Evolutionary conservation across 1,284 basidiomycete genomes (phyloP).

Genomic region (Ganoderma resinaceum): DNA sequence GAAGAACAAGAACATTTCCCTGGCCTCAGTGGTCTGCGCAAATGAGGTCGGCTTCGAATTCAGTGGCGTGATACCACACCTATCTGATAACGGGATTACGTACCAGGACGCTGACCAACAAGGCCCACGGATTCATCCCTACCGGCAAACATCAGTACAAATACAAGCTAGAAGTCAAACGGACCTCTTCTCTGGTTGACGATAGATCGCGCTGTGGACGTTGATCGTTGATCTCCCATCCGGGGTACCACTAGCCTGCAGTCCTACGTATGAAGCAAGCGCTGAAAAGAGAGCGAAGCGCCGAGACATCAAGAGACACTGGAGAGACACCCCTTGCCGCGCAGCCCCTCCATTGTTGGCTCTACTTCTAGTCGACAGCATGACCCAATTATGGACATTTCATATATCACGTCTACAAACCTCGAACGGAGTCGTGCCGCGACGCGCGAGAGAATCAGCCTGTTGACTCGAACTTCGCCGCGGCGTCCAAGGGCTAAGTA

Average conservation of each 20-base stretch:
- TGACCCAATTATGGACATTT: not conserved
- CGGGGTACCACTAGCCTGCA: not conserved
- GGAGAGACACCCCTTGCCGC: no score
- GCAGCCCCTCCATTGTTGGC: not conserved
- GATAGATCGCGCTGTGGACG: not conserved
- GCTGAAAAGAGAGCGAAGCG: no score
- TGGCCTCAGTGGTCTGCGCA: not conserved
- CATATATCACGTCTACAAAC: not conserved
- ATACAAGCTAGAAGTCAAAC: not conserved
- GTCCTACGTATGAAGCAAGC: no score
- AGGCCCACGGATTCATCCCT: not conserved
- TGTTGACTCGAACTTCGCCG: not conserved
- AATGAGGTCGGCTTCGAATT: not conserved
- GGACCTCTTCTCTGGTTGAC: not conserved
- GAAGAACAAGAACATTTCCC: not conserved
- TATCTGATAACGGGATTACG: constrained; percentile 10
- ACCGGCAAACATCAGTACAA: constrained; percentile 2
- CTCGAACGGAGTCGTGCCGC: not conserved
- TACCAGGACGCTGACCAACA: constrained; percentile 1
- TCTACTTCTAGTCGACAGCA: not conserved
- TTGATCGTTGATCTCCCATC: not conserved
- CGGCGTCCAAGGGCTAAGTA: not conserved
- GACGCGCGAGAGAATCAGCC: not conserved
- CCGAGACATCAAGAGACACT: no score
- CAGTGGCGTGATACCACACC: not conserved